Base-by-base conservation (phyloP, 305 asterid species). In the Solanum hybrid region DNA sequence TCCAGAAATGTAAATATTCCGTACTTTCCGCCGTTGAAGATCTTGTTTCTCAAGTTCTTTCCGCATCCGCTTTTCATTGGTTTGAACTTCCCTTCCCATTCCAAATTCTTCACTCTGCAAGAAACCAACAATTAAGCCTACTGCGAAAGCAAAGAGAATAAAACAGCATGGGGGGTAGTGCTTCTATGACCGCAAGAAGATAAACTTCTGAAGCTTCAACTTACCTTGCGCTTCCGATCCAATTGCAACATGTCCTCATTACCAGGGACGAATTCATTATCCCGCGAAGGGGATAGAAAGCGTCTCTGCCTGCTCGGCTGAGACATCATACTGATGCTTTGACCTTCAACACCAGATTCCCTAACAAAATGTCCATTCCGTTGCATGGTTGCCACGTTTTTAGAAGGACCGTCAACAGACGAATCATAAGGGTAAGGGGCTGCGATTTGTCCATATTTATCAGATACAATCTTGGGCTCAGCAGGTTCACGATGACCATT, bases 11-110 rank as follows among this genome's bases (percentile, higher is more conserved):
- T 26, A 86, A 76, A 38, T 11, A 78, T 35, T 78, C 69, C 91
- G 85, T 86, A 98, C 99, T 98, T 96, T 98, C 91, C 96, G 92
- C 91, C 94, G 93, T 88, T 94, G 89, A 46, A 94, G 91, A 90
- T 98, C 99, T 91, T 95, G 98, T 88, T 95, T 98, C 93, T 96
- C 99, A 78, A 95, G 95, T 93, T 96, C 99, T 94, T 95, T 98
- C 42, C 94, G 90, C 1, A 94, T 93, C 93, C 93, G 95, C 93
- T 96, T 98, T 90, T 95, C 99, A 88, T 94, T 90, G 72, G 94
- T 90, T 92, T 95, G 98, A 92, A 88, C 96, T 36, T 98, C 99
- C 91, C 92, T 93, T 87, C 94, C 99, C 31, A 88, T 89, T 91
- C 94, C 94, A 78, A 92, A 93, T 88, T 98, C 99, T 87, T 95